These are phyloP conservation scores for Phytophthora idaei DNA, from an alignment of 352 stramenopile species.

Conservation along the genomic window DNA sequence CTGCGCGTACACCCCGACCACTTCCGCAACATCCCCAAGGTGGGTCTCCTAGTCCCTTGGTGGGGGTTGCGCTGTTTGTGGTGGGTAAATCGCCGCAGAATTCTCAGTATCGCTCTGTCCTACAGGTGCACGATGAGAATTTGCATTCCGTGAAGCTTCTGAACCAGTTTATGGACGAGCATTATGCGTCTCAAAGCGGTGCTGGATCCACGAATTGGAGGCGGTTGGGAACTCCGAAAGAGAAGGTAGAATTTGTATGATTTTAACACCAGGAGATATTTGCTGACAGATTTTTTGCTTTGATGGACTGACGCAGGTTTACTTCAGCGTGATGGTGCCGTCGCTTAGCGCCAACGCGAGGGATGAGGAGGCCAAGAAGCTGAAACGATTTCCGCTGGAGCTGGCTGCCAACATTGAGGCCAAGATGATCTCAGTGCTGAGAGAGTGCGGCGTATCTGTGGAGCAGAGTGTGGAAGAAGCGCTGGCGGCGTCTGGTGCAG, in stretches of 20 bases:
- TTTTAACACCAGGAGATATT: not conserved
- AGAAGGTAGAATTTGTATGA: slow-evolving; percentile 20
- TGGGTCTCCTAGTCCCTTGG: slow-evolving; percentile 5
- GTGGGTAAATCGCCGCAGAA: not conserved
- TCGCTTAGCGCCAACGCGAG: not conserved
- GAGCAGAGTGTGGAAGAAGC: slow-evolving; percentile 11
- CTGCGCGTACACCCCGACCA: slow-evolving; percentile 74
- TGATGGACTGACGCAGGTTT: slow-evolving; percentile 23
- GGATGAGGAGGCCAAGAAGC: slow-evolving; percentile 9
- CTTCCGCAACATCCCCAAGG: slow-evolving; percentile 58
- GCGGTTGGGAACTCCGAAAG: slow-evolving; percentile 3
- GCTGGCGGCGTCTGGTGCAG: not conserved
- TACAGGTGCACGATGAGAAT: slow-evolving; percentile 73
- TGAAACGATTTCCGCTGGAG: slow-evolving; percentile 60
- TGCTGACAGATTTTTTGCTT: slow-evolving; percentile 6
- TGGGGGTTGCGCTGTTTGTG: not conserved
- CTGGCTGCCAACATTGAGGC: slow-evolving; percentile 53
- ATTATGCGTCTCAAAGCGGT: slow-evolving; percentile 25
- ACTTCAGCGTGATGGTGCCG: slow-evolving; percentile 43
- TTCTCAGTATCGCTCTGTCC: not conserved
- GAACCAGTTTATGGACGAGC: slow-evolving; percentile 76
- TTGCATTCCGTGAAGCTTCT: slow-evolving; percentile 70
- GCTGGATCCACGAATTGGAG: slow-evolving; percentile 18
- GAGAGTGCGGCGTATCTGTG: slow-evolving; percentile 53
- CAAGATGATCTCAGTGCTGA: slow-evolving; percentile 54